Conservation (phyloP, 129 eudicot genomes). For the Helianthus annuus region DNA sequence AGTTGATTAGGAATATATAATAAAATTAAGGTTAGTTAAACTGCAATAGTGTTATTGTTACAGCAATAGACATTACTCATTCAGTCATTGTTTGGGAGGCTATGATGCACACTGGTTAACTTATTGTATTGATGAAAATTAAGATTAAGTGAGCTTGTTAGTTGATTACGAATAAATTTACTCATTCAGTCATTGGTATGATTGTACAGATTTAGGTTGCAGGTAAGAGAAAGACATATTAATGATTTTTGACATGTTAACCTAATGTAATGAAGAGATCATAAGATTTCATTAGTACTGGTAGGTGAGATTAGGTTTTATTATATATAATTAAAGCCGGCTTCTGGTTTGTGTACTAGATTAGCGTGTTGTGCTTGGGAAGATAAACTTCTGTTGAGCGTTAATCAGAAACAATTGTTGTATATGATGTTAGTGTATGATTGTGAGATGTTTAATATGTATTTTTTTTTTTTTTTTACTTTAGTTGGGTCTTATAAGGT, state of each 20-base stretch:
- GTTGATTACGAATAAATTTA: conserved; percentile 2
- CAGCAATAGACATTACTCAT: not conserved
- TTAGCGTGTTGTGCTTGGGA: conserved; percentile 20
- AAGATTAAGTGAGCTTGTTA: conserved; percentile 14
- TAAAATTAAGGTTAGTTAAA: not conserved
- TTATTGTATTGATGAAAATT: conserved; percentile 4
- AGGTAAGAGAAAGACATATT: not conserved
- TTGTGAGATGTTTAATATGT: not conserved
- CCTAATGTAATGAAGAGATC: conserved; percentile 5
- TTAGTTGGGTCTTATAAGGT: not conserved
- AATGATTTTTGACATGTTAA: conserved; percentile 1
- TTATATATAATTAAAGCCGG: conserved; percentile 5
- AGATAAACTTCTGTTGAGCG: conserved; percentile 2
- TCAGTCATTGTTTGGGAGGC: not conserved
- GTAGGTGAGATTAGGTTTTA: not conserved
- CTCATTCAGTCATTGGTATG: not conserved
- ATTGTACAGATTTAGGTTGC: not conserved
- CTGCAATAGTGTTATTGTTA: not conserved
- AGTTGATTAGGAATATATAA: not conserved
- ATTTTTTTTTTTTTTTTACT: not conserved
- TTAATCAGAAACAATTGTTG: not conserved
- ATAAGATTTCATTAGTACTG: not conserved
- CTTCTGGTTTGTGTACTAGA: not conserved
- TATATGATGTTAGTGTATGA: not conserved
- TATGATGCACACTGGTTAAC: conserved; percentile 1